phyloP scores from a whole-genome alignment of 306 rosid species.

The Cicer cuneatum region DNA sequence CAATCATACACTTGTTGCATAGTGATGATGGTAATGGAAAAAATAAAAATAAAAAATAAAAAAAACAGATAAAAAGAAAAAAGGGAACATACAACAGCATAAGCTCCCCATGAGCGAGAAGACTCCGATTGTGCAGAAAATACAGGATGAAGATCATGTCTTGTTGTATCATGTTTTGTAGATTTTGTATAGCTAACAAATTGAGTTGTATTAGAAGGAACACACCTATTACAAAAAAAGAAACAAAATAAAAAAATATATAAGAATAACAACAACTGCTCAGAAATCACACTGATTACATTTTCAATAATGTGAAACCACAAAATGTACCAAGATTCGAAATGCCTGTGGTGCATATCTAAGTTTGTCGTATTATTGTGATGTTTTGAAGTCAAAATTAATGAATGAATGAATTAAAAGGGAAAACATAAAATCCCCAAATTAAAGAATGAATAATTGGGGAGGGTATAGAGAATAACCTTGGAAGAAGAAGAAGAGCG shows the following conservation, averaged over 20 bases:
- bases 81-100: constrained; percentile 61
- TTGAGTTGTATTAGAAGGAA: constrained; percentile 55
- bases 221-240: constrained; percentile 54
- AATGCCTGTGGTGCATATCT: background rate
- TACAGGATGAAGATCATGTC: constrained; percentile 44
- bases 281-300: background rate
- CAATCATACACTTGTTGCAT: background rate
- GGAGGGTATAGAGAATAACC: constrained; percentile 50
- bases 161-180: constrained; percentile 50
- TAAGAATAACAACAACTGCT: background rate
- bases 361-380: background rate
- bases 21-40: background rate
- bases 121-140: constrained; percentile 40
- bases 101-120: constrained; percentile 63
- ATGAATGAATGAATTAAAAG: background rate
- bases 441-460: constrained; percentile 28
- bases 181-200: constrained; percentile 56
- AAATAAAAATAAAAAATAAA: background rate
- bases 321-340: background rate
- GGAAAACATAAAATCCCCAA: constrained; percentile 12
- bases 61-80: background rate
- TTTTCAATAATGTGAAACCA: background rate
- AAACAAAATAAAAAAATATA: too few species aligned
- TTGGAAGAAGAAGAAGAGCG: constrained; percentile 61
- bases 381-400: background rate